Evolutionary conservation across 805 yeast species (phyloP), one percentile per base, ranked within the genome.

Genomic region (Maudiozyma turicensis): DNA sequence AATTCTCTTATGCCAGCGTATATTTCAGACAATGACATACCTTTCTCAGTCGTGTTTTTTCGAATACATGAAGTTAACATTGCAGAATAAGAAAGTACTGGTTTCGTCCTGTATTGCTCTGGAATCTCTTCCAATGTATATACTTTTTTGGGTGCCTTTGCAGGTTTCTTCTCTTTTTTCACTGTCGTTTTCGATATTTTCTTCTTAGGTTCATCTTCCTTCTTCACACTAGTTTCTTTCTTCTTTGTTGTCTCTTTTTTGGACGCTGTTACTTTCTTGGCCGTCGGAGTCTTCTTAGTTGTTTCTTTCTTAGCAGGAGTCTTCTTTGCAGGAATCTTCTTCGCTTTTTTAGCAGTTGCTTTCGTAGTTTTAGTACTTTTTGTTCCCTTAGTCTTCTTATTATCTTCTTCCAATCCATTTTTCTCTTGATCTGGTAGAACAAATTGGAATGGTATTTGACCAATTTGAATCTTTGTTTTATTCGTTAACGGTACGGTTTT

Each of bases 71-170:
- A 80, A 3, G 91, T 82, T 39, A 93, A 84, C 59, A 93, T 72
- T 40, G 82, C 80, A 15, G 95, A 86, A 63, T 86, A 86, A 0
- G 95, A 84, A 46, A 81, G 74, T 9, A 82, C 75, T 1, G 99
- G 99, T 63, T 91, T 93, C 10, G 81, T 75, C 56, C 96, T 76
- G 65, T 78, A 88, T 66, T 86, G 88, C 50, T 78, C 86, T 1
- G 98, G 99, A 44, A 91, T 88, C 58, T 89, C 96, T 48, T 88
- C 95, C 15, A 82, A 68, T 3, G 81, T 72, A 61, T 86, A 89
- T 5, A 82, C 78, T 55, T 77, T 81, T 61, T 83, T 83, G 5
- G 78, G 72, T 29, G 72, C 72, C 49, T 72, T 75, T 38, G 79
- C 76, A 5, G 73, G 74, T 63, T 72, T 78, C 37, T 75, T 69